phyloP scores from a whole-genome alignment of 2,329 filamentous ascomycete species.

The Aureobasidium pullulans region DNA sequence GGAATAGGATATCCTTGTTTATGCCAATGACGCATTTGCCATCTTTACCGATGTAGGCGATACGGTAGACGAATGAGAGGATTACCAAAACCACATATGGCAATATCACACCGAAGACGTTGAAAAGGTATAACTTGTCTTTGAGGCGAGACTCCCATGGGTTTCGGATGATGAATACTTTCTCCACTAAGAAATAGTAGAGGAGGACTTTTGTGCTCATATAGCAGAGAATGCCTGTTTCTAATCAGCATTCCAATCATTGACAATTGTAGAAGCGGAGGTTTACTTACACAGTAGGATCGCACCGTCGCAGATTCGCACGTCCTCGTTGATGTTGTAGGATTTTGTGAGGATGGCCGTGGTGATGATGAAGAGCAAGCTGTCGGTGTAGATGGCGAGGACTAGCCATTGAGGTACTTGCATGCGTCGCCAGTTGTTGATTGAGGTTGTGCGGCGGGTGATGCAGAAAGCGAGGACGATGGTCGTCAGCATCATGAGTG shows the following conservation, averaged over 20 bases:
- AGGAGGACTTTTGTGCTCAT: background rate
- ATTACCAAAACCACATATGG: constrained; percentile 2
- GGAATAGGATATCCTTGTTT: background rate
- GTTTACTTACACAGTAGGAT: background rate
- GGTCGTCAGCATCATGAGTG: background rate
- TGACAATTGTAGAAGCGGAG: too few species aligned
- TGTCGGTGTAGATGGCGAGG: constrained; percentile 3
- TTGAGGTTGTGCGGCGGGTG: background rate
- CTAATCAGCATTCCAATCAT: background rate
- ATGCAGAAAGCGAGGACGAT: background rate
- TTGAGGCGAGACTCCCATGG: background rate
- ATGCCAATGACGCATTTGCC: constrained; percentile 8
- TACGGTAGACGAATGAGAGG: background rate
- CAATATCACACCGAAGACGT: background rate
- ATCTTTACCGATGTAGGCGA: background rate
- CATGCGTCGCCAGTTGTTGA: background rate
- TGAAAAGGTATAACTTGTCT: constrained; percentile 10
- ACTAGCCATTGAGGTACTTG: background rate
- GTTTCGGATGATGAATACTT: background rate
- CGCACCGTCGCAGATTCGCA: background rate
- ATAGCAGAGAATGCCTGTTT: background rate
- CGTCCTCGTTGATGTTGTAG: background rate
- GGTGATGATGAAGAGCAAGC: background rate
- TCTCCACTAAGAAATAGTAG: constrained; percentile 2
- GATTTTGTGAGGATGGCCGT: background rate